Conservation (phyloP, 306 rosid species). For the Fagus crenata region DNA sequence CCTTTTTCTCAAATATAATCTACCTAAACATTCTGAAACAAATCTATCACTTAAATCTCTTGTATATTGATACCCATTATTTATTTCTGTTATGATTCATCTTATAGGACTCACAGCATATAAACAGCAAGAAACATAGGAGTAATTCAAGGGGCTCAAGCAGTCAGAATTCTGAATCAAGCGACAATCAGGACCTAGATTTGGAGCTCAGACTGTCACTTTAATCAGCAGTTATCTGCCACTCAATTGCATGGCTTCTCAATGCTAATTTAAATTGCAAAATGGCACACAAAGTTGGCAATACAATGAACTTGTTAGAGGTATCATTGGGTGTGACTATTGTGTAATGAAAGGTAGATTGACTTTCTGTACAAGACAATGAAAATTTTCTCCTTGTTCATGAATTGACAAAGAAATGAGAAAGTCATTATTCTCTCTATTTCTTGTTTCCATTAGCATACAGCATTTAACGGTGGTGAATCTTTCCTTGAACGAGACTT, state of each 20-base stretch:
- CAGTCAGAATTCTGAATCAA: slow-evolving; percentile 89
- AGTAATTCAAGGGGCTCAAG: slow-evolving; percentile 64
- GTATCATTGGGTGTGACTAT: slow-evolving; percentile 38
- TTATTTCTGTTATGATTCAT: slow-evolving; percentile 4
- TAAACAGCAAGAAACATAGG: slow-evolving; percentile 44
- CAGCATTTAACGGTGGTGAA: background rate
- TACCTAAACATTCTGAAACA: background rate
- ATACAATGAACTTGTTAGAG: slow-evolving; percentile 40
- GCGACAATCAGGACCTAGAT: slow-evolving; percentile 84
- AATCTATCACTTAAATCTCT: background rate
- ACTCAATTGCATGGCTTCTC: slow-evolving; percentile 23
- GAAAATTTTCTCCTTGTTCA: slow-evolving; percentile 36
- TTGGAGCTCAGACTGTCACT: slow-evolving; percentile 92
- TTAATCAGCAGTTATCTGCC: slow-evolving; percentile 25
- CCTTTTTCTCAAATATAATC: background rate
- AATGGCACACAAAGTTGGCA: slow-evolving; percentile 32
- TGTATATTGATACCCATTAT: background rate
- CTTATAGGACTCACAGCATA: slow-evolving; percentile 56
- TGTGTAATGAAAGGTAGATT: slow-evolving; percentile 48
- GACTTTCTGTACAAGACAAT: slow-evolving; percentile 38
- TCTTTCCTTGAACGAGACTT: background rate
- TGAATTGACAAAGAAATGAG: slow-evolving; percentile 34
- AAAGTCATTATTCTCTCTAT: slow-evolving; percentile 5
- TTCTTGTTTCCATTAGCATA: slow-evolving; percentile 4
- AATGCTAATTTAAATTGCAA: slow-evolving; percentile 32